Conservation (phyloP, 2,329 filamentous ascomycete genomes). For the Neofusicoccum sp. region DNA sequence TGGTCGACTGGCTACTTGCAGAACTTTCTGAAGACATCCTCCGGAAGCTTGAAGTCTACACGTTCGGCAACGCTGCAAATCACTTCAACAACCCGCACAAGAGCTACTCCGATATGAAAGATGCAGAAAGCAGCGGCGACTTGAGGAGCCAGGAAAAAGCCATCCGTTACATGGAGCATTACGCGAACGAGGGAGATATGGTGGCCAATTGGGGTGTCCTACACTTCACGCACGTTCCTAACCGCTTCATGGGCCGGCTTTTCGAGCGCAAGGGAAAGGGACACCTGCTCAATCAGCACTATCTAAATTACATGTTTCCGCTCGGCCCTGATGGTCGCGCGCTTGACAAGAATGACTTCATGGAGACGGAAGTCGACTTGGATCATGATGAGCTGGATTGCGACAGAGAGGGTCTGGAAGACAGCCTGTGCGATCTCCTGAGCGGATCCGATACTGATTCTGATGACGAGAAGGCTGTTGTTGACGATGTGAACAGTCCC, state of each 20-base stretch:
- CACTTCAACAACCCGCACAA: constrained; percentile 75
- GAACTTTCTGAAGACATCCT: constrained; percentile 45
- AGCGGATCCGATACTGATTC: not conserved
- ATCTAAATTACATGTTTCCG: constrained; percentile 61
- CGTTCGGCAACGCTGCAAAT: constrained; percentile 75
- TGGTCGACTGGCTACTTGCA: constrained; percentile 73
- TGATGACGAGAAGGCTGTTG: constrained; percentile 16
- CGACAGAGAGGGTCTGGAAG: constrained; percentile 16
- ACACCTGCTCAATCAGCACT: constrained; percentile 54
- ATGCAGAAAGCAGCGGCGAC: constrained; percentile 24
- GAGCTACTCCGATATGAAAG: not conserved
- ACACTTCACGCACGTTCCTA: constrained; percentile 59
- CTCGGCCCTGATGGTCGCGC: constrained; percentile 51
- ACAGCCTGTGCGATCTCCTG: constrained; percentile 2
- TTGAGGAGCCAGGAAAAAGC: constrained; percentile 36
- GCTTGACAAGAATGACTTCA: constrained; percentile 55
- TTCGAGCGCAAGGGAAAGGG: constrained; percentile 42
- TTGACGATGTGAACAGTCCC: constrained; percentile 21
- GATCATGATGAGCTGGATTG: not conserved
- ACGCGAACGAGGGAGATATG: constrained; percentile 71
- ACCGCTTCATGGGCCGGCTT: constrained; percentile 49
- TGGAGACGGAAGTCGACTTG: constrained; percentile 50
- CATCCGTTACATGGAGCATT: constrained; percentile 76
- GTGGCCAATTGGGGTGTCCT: constrained; percentile 73
- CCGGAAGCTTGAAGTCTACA: constrained; percentile 59